Evolutionary conservation across 345 rosid genomes (phyloP).

Genomic region (Aethionema arabicum): DNA sequence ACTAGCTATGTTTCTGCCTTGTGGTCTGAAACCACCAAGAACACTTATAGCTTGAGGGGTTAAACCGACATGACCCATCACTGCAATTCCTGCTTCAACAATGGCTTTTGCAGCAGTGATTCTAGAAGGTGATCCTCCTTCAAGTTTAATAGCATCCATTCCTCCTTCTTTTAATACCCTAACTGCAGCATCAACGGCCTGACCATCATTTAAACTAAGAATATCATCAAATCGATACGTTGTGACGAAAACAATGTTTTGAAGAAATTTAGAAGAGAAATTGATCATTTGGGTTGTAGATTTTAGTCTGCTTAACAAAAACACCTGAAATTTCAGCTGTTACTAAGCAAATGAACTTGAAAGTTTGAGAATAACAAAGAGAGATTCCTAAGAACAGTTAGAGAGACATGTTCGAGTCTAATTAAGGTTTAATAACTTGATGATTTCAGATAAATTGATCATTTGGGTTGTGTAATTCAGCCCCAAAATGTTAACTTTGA

Average conservation of each 20-base stretch:
- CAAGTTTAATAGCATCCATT: conserved; percentile 91
- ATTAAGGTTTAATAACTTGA: too few relatives aligned
- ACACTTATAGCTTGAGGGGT: conserved; percentile 98
- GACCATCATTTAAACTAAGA: conserved; percentile 38
- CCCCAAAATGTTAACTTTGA: background rate
- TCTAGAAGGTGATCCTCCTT: conserved; percentile 84
- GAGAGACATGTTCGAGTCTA: too few relatives aligned
- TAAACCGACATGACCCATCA: conserved; percentile 93
- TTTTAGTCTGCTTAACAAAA: too few relatives aligned
- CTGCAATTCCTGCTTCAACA: conserved; percentile 93
- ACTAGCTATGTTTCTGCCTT: conserved; percentile 71
- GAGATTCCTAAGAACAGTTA: too few relatives aligned
- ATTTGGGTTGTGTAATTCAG: too few relatives aligned
- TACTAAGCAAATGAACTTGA: too few relatives aligned
- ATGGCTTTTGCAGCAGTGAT: conserved; percentile 79
- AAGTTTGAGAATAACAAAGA: too few relatives aligned
- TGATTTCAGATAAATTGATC: too few relatives aligned
- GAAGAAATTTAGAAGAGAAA: background rate
- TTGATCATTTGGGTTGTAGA: background rate
- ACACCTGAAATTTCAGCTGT: too few relatives aligned
- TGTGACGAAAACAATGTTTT: background rate
- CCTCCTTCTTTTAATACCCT: conserved; percentile 85
- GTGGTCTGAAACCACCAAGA: conserved; percentile 97
- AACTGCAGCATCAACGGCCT: conserved; percentile 91
- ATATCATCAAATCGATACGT: conserved; percentile 26